Conservation (phyloP, 2,329 filamentous ascomycete genomes). For the Sporothrix protearum region DNA sequence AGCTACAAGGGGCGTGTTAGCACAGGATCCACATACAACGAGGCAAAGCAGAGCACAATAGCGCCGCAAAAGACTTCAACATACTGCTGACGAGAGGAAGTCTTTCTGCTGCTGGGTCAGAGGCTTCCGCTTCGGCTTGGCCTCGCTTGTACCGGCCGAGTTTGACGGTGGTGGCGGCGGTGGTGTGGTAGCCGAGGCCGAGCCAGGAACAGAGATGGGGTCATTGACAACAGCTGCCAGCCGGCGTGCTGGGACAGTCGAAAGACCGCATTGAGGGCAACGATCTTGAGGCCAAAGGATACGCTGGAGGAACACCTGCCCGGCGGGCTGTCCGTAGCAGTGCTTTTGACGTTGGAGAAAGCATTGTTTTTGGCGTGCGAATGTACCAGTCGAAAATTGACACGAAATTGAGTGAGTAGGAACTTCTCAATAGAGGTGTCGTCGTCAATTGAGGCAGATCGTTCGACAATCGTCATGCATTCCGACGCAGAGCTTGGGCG, state of each 20-base stretch:
- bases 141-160: neutral
- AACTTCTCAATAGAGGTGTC: neutral
- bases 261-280: slow-evolving; percentile 27
- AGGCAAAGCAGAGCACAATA: neutral
- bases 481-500: slow-evolving; percentile 6
- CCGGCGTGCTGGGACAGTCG: slow-evolving; percentile 22
- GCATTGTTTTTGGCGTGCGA: slow-evolving; percentile 13
- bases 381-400: neutral
- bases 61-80: slow-evolving; percentile 32
- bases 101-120: slow-evolving; percentile 67
- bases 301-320: neutral
- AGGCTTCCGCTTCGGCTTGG: slow-evolving; percentile 49
- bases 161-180: neutral
- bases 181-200: neutral
- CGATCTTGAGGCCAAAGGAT: neutral
- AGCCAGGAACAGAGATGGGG: neutral
- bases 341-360: neutral
- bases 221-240: slow-evolving; percentile 20
- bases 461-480: neutral
- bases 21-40: slow-evolving; percentile 12
- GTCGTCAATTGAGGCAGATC: neutral
- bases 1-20: slow-evolving; percentile 49
- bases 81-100: slow-evolving; percentile 70
- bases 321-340: slow-evolving; percentile 13
- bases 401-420: neutral